Evolutionary conservation across 2,329 filamentous ascomycete genomes (phyloP), one percentile per base, ranked within the genome.

Genomic region (Rosellinia necatrix): DNA sequence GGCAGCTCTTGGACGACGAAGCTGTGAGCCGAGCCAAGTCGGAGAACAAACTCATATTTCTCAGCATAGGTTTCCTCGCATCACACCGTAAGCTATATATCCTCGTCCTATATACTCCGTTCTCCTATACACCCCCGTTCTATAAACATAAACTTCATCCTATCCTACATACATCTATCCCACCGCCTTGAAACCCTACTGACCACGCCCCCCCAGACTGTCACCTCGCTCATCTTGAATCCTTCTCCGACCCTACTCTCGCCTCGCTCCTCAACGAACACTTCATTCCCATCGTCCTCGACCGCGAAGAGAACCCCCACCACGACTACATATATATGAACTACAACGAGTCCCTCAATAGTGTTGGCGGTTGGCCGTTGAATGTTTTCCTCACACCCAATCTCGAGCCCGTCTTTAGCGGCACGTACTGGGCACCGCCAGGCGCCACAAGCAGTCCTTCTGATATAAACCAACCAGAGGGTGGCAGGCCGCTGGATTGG

Each of bases 261-360:
- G 92, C 94, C 13, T 76, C 84, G 21, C 80, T 96, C 54, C 81
- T 99, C 30, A 99, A 97, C 76, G 80, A 87, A 58, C 84, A 85
- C 54, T 99, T 97, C 72, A 85, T 99, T 40, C 93, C 94, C 3
- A 86, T 97, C 71, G 89, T 97, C 66, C 84, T 97, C 68, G 94
- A 99, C 73, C 86, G 92, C 58, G 94, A 99, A 74, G 91, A 96
- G 74, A 86, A 93, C 22, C 93, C 93, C 7, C 92, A 97, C 70
- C 86, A 97, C 62, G 94, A 99, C 70, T 87, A 90, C 59, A 92
- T 97, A 62, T 97, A 97, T 73, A 97, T 97, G 91, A 96, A 96
- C 76, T 99, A 96, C 72, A 88, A 96, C 35, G 92, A 97, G 71
- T 93, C 93, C 1, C 93, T 94, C 9, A 96, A 89, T 56, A 92